Evolutionary conservation across 2,329 filamentous ascomycete species (phyloP).

Genomic region (Colletotrichum eleusines): DNA sequence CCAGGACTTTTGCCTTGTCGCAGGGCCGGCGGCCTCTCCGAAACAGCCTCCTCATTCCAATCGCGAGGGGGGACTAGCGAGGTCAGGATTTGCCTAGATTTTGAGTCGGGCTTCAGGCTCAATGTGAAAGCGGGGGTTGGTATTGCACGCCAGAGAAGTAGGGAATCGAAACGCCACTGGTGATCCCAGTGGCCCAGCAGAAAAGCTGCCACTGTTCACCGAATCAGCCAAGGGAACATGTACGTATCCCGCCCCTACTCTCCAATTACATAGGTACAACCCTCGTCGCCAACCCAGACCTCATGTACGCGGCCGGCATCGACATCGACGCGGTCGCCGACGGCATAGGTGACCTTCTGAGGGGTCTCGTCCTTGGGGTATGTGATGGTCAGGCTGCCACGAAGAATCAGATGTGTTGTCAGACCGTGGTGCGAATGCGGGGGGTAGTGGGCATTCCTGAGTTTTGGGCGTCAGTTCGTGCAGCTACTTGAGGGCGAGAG

Average conservation of each 20-base stretch:
- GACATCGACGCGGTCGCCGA: slow-evolving; percentile 74
- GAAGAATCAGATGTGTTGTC: slow-evolving; percentile 77
- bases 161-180: background rate
- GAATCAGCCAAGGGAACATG: background rate
- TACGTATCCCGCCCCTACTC: slow-evolving; percentile 63
- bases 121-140: background rate
- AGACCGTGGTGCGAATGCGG: slow-evolving; percentile 74
- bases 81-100: background rate
- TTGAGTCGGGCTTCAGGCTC: background rate
- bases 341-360: slow-evolving; percentile 68
- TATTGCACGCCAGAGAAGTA: too few species aligned
- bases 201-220: background rate
- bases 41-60: background rate
- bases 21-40: background rate
- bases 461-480: slow-evolving; percentile 17
- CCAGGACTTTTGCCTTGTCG: slow-evolving; percentile 6
- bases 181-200: background rate
- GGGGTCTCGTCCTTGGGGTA: slow-evolving; percentile 71
- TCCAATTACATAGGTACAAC: slow-evolving; percentile 77
- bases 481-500: slow-evolving; percentile 13
- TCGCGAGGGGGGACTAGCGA: background rate
- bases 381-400: slow-evolving; percentile 73
- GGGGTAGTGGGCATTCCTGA: slow-evolving; percentile 74
- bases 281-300: slow-evolving; percentile 75
- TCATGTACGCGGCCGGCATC: slow-evolving; percentile 74